Base-by-base conservation (phyloP, 1,284 basidiomycete species). In the Trichosporon sp. region DNA sequence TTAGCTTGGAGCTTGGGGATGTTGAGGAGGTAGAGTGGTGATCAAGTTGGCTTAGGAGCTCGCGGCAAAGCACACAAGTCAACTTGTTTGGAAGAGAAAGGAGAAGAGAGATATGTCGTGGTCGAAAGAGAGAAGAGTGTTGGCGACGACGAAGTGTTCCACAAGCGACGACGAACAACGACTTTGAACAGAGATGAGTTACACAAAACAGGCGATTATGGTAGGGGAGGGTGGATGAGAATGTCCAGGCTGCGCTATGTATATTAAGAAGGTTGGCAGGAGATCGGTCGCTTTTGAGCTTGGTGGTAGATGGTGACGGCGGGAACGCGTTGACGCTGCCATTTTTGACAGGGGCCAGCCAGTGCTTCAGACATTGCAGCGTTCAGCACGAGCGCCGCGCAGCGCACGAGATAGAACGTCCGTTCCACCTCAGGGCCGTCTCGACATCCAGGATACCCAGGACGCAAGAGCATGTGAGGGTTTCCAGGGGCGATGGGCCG, bases 281-380 rank as follows among this genome's bases (percentile, higher is more conserved):
- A 44, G 40, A 37, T 44, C 19, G 40, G 40, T 44, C 40, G 40
- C 40, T 44, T 44, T 44, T 23, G 52, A 31, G 52, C 49, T 54
- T 54, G 49, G 49, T 29, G 25, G 49, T 54, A n/a, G 25, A 29
- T 54, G 49, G 49, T 54, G 49, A 54, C 49, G 49, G 49, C 49
- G 49, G 49, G 49, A 54, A 54, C 49, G 49, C 49, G 49, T 54
- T 54, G 49, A 31, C 49, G 27, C 49, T 54, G 49, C 49, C 49
- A 54, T 54, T 54, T 54, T 29, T 29, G 49, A 27, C 49, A 54
- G 49, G 49, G 49, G 49, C 49, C 49, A 54, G 37, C n/a, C 23
- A 52, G 25, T 16, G 27, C 27, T 16, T 31, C 49, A 29, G 25
- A 31, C 27, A 31, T 54, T 31, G 49, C 49, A 54, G 27, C 19